These are phyloP conservation scores for Agaricus blazei DNA, from an alignment of 768 basidiomycete species.

Conservation along the genomic window DNA sequence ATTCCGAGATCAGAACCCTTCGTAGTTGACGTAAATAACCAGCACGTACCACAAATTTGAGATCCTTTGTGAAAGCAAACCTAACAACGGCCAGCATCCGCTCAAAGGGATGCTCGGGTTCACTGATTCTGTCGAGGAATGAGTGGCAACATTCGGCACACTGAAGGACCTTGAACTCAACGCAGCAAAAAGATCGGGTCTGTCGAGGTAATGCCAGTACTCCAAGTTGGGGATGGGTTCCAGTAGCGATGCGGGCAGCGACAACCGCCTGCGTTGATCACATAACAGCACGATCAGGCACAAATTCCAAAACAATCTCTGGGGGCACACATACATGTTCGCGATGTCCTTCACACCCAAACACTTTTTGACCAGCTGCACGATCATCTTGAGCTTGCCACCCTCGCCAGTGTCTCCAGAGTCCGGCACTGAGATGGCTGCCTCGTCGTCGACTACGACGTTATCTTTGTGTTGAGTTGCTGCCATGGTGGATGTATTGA, in stretches of 20 bases:
- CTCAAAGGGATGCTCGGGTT: constrained; percentile 87
- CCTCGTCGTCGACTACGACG: constrained; percentile 36
- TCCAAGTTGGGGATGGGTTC: constrained; percentile 96
- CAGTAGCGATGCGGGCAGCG: constrained; percentile 86
- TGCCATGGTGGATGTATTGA: not conserved
- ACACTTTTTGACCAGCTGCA: constrained; percentile 86
- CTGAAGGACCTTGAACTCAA: constrained; percentile 35
- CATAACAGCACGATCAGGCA: not conserved
- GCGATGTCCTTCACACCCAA: constrained; percentile 95
- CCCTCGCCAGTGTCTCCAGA: constrained; percentile 73
- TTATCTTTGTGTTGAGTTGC: not conserved
- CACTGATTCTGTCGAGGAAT: constrained; percentile 66
- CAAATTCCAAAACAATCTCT: not conserved
- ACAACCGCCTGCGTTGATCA: constrained; percentile 63
- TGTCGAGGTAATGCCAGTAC: constrained; percentile 92
- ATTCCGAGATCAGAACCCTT: not conserved
- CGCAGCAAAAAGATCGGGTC: constrained; percentile 90
- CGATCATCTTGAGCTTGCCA: constrained; percentile 90
- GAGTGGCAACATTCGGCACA: constrained; percentile 1
- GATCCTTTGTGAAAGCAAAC: constrained; percentile 88
- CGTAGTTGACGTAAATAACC: too few relatives aligned
- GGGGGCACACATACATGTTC: constrained; percentile 62
- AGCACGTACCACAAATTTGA: constrained; percentile 78
- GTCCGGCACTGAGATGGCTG: constrained; percentile 66
- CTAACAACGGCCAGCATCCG: constrained; percentile 91